Base-by-base conservation (phyloP, 345 rosid species). In the Citrus inodora region DNA sequence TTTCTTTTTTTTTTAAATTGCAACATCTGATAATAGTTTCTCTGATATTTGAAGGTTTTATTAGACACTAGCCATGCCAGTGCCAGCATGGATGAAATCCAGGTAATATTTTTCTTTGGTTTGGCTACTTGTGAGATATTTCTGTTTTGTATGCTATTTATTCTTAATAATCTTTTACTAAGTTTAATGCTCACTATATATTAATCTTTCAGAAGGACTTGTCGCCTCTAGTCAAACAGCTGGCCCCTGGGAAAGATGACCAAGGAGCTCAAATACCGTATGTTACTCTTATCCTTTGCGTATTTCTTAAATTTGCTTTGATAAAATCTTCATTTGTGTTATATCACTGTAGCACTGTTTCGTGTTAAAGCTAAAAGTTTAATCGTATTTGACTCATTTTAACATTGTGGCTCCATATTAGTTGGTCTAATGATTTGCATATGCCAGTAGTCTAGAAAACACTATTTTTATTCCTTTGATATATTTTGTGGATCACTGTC, bases 261-360 rank as follows among this genome's bases (percentile, higher is more conserved):
- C 79, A 79, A 80, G 89, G 80, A 81, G 85, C 88, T 80, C 92
- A 84, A 79, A 91, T 95, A 80, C 99, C 99, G 98, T 94, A 94
- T 73, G 93, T 82, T 80, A 67, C 51, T 76, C 13, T 62, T 62
- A 27, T 59, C 78, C 33, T 53, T 30, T 55, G 13, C 58, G 70
- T 58, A 24, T 79, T 46, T 77, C 28, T 53, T 32, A n/a, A 64
- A 35, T 53, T 55, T 53, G 7, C 76, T 9, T 27, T 63, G 32
- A 24, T 74, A 51, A 25, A 25, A 48, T 55, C 48, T 67, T 75
- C 33, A 65, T 19, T 46, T 48, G 42, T 25, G 71, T 42, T 46
- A 48, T 76, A 17, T 76, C 7, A 17, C 24, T 46, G 22, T 35
- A 4, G n/a, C 0, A 1, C 21, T 25, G 24, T 48, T 60, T 61